Evolutionary conservation across 1,284 basidiomycete genomes (phyloP).

Genomic region (Apiotrichum sp.): DNA sequence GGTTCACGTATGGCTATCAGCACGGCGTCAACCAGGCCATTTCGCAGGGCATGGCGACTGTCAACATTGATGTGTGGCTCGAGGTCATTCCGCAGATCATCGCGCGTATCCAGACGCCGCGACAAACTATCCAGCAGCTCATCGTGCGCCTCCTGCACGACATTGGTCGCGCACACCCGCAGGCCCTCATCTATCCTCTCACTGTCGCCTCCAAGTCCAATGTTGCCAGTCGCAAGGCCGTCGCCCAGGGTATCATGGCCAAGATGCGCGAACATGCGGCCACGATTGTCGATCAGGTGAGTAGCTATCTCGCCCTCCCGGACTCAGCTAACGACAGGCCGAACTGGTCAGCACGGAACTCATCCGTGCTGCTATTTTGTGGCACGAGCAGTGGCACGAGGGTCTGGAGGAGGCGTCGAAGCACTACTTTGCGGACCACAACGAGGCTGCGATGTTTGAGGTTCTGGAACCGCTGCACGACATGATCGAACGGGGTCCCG

Average conservation of each 20-base stretch:
- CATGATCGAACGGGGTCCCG: constrained; percentile 83
- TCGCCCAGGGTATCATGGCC: constrained; percentile 84
- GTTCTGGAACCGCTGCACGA: constrained; percentile 91
- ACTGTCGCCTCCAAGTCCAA: constrained; percentile 97
- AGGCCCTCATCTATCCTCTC: constrained; percentile 95
- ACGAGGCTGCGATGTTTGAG: constrained; percentile 98
- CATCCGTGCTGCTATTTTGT: constrained; percentile 94
- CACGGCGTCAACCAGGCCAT: constrained; percentile 88
- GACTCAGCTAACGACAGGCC: constrained; percentile 53
- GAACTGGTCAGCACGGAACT: constrained; percentile 87
- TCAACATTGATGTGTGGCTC: constrained; percentile 97
- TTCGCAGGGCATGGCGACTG: constrained; percentile 76
- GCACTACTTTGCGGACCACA: constrained; percentile 95
- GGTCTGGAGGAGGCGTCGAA: constrained; percentile 96
- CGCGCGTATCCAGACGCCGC: constrained; percentile 94
- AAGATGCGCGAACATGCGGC: constrained; percentile 90
- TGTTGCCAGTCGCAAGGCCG: constrained; percentile 71
- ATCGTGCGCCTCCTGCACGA: constrained; percentile 87
- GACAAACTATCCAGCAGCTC: constrained; percentile 75
- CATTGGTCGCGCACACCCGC: constrained; percentile 93
- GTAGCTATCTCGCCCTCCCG: constrained; percentile 37
- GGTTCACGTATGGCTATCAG: constrained; percentile 97
- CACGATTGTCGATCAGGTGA: constrained; percentile 72
- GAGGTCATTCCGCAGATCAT: constrained; percentile 99
- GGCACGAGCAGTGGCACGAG: constrained; percentile 99